These are phyloP conservation scores for Hirsutella minnesotensis DNA, from an alignment of 2,329 filamentous ascomycete species.

Conservation along the genomic window DNA sequence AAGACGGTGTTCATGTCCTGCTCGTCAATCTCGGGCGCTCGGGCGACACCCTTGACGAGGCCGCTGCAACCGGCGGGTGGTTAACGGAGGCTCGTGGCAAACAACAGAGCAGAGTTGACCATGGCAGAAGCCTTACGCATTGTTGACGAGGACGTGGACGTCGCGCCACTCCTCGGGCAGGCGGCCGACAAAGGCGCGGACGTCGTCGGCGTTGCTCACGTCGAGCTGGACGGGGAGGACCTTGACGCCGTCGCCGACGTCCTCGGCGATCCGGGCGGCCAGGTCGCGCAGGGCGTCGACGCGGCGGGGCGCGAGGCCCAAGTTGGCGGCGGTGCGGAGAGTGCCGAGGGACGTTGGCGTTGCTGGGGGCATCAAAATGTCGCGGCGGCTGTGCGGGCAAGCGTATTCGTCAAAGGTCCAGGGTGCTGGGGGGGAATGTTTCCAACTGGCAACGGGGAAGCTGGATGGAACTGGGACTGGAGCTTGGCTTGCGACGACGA, in stretches of 20 bases:
- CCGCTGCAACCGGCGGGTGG: too few species aligned
- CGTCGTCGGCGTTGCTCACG: constrained; percentile 66
- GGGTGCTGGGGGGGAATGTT: too few species aligned
- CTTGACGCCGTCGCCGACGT: constrained; percentile 70
- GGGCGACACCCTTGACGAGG: constrained; percentile 77
- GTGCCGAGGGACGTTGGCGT: too few species aligned
- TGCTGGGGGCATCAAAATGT: too few species aligned
- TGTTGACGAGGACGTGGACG: constrained; percentile 87
- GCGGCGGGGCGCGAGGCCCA: constrained; percentile 79
- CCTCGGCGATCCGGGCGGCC: constrained; percentile 61
- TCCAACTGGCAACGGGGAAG: too few species aligned
- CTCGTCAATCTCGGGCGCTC: constrained; percentile 70
- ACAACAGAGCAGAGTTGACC: background rate
- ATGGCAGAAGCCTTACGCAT: constrained; percentile 54
- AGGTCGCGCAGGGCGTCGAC: constrained; percentile 67
- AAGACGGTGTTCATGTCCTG: constrained; percentile 85
- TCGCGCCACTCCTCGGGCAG: constrained; percentile 74
- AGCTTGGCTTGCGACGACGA: too few species aligned
- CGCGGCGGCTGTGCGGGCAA: too few species aligned
- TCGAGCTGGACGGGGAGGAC: constrained; percentile 77
- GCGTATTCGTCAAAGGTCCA: too few species aligned
- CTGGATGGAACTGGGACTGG: too few species aligned
- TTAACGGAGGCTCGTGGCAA: background rate
- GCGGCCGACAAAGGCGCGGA: constrained; percentile 57
- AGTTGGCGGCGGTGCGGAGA: constrained; percentile 28